phyloP scores from a whole-genome alignment of 2,329 filamentous ascomycete species.

The Alternaria sp. region DNA sequence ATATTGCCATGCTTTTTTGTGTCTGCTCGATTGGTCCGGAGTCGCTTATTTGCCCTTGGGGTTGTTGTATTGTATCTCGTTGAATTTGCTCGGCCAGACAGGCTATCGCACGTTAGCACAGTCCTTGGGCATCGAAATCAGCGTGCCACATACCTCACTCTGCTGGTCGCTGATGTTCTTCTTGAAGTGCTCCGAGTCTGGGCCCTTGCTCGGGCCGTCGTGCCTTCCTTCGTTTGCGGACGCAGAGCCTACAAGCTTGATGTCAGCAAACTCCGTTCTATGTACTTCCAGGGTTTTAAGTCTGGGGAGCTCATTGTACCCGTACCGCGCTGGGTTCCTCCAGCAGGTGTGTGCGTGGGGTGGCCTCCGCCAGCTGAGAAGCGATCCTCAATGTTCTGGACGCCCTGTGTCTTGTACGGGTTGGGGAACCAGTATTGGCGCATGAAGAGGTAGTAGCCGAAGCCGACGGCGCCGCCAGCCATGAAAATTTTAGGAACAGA shows the following conservation, averaged over 20 bases:
- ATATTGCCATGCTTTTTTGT: conserved; percentile 2
- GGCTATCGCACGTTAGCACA: conserved; percentile 11
- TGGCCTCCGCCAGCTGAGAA: conserved; percentile 41
- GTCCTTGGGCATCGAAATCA: neutral
- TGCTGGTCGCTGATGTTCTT: conserved; percentile 35
- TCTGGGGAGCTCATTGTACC: conserved; percentile 1
- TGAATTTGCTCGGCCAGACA: conserved; percentile 40
- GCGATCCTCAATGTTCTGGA: conserved; percentile 45
- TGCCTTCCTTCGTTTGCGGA: conserved; percentile 31
- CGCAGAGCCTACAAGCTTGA: conserved; percentile 20
- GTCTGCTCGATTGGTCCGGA: neutral
- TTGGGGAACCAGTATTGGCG: conserved; percentile 48
- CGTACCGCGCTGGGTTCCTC: conserved; percentile 36
- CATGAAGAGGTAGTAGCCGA: conserved; percentile 47
- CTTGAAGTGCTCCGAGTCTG: conserved; percentile 36
- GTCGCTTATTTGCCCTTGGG: conserved; percentile 42
- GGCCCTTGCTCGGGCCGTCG: conserved; percentile 32
- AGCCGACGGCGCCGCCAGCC: conserved; percentile 43
- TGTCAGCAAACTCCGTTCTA: conserved; percentile 2
- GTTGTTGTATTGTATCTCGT: conserved; percentile 41
- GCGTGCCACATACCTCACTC: conserved; percentile 24
- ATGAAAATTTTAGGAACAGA: conserved; percentile 47
- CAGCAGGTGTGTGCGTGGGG: conserved; percentile 40
- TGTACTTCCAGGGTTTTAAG: neutral
- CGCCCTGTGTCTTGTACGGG: conserved; percentile 44